Conservation (phyloP, 805 yeast species). For the Cyberlindnera xylosilytica region DNA sequence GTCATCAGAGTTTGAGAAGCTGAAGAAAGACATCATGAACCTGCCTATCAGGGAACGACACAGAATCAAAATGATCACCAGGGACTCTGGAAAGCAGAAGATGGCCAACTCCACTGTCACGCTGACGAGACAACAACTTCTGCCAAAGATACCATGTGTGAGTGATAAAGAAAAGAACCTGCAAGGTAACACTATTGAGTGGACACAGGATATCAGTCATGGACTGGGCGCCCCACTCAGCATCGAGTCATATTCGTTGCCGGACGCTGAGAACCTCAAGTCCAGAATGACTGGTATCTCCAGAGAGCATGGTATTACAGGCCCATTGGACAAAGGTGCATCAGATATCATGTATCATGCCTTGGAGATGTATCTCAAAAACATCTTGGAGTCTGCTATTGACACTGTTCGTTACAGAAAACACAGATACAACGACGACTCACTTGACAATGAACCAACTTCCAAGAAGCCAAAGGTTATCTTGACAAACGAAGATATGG, state of each 20-base stretch:
- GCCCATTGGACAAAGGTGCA: slow-evolving; percentile 71
- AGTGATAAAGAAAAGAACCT: slow-evolving; percentile 28
- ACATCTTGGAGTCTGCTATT: slow-evolving; percentile 68
- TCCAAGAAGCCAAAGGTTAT: slow-evolving; percentile 31
- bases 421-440: slow-evolving; percentile 37
- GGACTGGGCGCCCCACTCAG: slow-evolving; percentile 81
- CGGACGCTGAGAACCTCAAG: slow-evolving; percentile 69
- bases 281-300: slow-evolving; percentile 76
- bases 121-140: slow-evolving; percentile 54
- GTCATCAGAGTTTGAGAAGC: slow-evolving; percentile 72
- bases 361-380: slow-evolving; percentile 73
- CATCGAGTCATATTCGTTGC: slow-evolving; percentile 74
- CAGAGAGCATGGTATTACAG: slow-evolving; percentile 86
- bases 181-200: slow-evolving; percentile 54
- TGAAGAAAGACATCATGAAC: slow-evolving; percentile 84
- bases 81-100: slow-evolving; percentile 77
- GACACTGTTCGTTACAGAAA: slow-evolving; percentile 66
- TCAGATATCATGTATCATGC: slow-evolving; percentile 80
- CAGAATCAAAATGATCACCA: slow-evolving; percentile 76
- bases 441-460: slow-evolving; percentile 9
- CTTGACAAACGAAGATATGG: slow-evolving; percentile 63
- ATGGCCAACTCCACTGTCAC: slow-evolving; percentile 68
- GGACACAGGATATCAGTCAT: slow-evolving; percentile 91
- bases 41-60: slow-evolving; percentile 81
- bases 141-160: slow-evolving; percentile 81